These are phyloP conservation scores for Nymphaea thermarum DNA, from an alignment of 164 flowering plant genomes.

Conservation along the genomic window DNA sequence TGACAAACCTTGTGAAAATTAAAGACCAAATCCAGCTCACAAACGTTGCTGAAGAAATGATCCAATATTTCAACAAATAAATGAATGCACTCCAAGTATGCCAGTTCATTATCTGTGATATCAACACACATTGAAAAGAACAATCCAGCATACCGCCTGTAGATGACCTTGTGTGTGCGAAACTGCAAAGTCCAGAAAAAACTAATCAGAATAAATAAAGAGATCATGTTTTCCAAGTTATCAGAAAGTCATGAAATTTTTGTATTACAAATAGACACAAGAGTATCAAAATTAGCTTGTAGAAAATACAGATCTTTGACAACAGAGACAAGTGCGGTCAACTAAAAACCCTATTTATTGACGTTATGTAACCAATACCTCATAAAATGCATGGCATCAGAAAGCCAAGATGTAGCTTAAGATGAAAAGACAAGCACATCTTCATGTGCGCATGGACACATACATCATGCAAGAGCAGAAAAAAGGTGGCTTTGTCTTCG, in stretches of 20 bases:
- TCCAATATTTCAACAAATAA: slow-evolving; percentile 97
- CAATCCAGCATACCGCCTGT: slow-evolving; percentile 95
- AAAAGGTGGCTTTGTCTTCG: too few species aligned
- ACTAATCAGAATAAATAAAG: too few species aligned
- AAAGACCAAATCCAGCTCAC: slow-evolving; percentile 98
- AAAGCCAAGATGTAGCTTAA: too few species aligned
- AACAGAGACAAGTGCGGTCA: too few species aligned
- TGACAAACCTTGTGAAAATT: slow-evolving; percentile 91
- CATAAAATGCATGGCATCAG: too few species aligned
- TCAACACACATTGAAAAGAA: slow-evolving; percentile 97
- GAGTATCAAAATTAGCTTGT: too few species aligned
- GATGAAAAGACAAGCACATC: too few species aligned
- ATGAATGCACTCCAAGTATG: slow-evolving; percentile 93
- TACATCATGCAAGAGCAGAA: too few species aligned
- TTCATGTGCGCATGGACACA: too few species aligned
- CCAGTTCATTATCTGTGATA: slow-evolving; percentile 94
- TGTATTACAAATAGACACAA: neutral
- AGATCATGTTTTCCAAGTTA: neutral
- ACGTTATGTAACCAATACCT: too few species aligned
- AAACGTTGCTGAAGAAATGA: slow-evolving; percentile 99
- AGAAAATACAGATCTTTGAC: too few species aligned
- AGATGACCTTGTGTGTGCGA: slow-evolving; percentile 92
- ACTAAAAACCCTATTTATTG: too few species aligned
- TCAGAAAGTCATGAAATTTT: neutral
- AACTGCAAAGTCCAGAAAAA: slow-evolving; percentile 42